Base-by-base conservation (phyloP, 2,329 filamentous ascomycete species). In the Aspergillus sp. region DNA sequence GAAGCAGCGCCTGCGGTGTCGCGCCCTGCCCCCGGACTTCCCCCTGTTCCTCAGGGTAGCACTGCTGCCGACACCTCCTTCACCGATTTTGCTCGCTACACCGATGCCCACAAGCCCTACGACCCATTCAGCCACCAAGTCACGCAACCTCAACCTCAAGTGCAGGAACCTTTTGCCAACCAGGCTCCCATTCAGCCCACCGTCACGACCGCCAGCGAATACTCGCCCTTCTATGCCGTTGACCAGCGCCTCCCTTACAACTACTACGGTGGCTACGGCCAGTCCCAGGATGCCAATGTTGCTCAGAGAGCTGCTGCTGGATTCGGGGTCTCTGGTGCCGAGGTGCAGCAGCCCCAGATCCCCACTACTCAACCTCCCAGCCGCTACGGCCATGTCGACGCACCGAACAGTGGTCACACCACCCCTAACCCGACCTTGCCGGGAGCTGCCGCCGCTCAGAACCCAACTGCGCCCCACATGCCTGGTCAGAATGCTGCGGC, bases 341-440 rank as follows among this genome's bases (percentile, higher is more conserved):
- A 83, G 74, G 80, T 72, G 67, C 78, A 69, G 67, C 78, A 69
- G 71, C 77, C 75, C 57, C 73, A 75, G 48, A 59, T 70, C 73
- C 53, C 85, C 75, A 74, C 79, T 62, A 72, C 83, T 77, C 89
- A 88, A 64, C 82, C 85, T 35, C 87, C 90, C 65, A 86, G 82
- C 64, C 85, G 83, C 56, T 84, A 83, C 60, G 78, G 70, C 42
- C 73, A 82, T 71, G 64, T 76, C 50, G 75, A 81, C 52, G 88
- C 94, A 46, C 86, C 89, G 60, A 88, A 85, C 72, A 95, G 88
- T 64, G 91, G 89, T 40, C 85, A 93, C 66, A 91, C 85, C 59
- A 96, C 90, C 2, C 90, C 91, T 33, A 93, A 94, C 71, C 89
- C 90, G 29, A 77, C 83, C 36, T 67, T 80, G 49, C 76, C 76